Conservation (phyloP, 768 basidiomycete species). For the Rhodotorula paludigena region DNA sequence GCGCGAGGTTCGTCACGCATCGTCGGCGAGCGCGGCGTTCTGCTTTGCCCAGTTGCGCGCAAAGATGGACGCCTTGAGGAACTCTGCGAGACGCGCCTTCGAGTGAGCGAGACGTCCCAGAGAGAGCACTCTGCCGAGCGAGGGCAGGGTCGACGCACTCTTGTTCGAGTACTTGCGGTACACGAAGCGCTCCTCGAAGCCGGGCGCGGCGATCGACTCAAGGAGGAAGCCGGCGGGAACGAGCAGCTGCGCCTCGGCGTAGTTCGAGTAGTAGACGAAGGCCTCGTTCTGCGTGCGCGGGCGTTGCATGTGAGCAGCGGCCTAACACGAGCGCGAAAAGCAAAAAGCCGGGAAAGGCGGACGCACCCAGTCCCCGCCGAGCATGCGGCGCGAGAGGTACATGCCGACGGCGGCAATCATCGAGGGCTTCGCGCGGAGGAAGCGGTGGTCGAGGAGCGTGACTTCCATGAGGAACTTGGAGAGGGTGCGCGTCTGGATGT, state of each 20-base stretch:
- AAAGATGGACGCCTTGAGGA: constrained; percentile 68
- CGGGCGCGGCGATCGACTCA: constrained; percentile 71
- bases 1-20: not conserved
- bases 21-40: constrained; percentile 30
- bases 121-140: too few species aligned
- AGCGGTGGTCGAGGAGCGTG: constrained; percentile 84
- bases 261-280: constrained; percentile 89
- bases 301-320: too few species aligned
- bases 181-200: constrained; percentile 77
- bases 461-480: constrained; percentile 98
- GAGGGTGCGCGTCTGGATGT: constrained; percentile 92
- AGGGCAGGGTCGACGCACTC: constrained; percentile 47
- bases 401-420: constrained; percentile 92
- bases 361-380: constrained; percentile 93
- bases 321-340: not conserved
- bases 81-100: constrained; percentile 48
- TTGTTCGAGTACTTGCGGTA: constrained; percentile 96
- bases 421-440: constrained; percentile 87
- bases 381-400: constrained; percentile 91
- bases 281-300: constrained; percentile 62
- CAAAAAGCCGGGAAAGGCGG: constrained; percentile 28
- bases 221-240: constrained; percentile 75
- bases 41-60: constrained; percentile 51
- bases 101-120: not conserved
- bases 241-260: constrained; percentile 78